phyloP scores from a whole-genome alignment of 192 early-diverging fungal genomes.

The Allomyces macrogynus region DNA sequence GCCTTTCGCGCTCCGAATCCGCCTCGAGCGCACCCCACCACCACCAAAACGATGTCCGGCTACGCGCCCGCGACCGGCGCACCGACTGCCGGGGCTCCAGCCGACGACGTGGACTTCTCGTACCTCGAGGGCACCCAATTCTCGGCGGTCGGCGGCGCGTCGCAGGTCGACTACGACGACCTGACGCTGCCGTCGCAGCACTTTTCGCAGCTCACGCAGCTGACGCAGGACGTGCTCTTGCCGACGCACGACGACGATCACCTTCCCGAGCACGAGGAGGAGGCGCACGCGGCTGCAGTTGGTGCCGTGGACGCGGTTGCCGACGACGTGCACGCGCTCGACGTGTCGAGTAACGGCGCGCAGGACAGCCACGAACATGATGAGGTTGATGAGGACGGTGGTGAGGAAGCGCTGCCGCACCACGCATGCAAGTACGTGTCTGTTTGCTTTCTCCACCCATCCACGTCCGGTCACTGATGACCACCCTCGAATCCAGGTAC shows the following conservation, averaged over 20 bases:
- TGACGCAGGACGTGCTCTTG: neutral
- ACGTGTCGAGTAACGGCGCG: too few species aligned
- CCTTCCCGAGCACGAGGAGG: neutral
- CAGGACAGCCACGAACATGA: neutral
- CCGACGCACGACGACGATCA: neutral
- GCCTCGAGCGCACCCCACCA: too few species aligned
- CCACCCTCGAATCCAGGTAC: conserved; percentile 40
- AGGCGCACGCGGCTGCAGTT: neutral
- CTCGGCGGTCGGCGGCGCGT: too few species aligned
- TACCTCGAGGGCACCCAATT: too few species aligned
- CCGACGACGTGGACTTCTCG: too few species aligned
- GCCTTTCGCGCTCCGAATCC: too few species aligned
- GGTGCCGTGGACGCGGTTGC: neutral
- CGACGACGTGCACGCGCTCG: neutral
- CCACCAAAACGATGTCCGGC: too few species aligned
- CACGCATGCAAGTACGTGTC: neutral
- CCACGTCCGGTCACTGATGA: too few species aligned
- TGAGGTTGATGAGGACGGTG: neutral
- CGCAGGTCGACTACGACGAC: neutral
- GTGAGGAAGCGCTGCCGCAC: neutral
- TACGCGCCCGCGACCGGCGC: too few species aligned
- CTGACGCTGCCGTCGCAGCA: neutral
- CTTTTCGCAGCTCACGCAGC: neutral
- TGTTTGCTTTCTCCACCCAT: too few species aligned
- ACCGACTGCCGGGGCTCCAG: too few species aligned